Evolutionary conservation across 2,329 filamentous ascomycete genomes (phyloP).

Genomic region (Pseudogymnoascus sp.): DNA sequence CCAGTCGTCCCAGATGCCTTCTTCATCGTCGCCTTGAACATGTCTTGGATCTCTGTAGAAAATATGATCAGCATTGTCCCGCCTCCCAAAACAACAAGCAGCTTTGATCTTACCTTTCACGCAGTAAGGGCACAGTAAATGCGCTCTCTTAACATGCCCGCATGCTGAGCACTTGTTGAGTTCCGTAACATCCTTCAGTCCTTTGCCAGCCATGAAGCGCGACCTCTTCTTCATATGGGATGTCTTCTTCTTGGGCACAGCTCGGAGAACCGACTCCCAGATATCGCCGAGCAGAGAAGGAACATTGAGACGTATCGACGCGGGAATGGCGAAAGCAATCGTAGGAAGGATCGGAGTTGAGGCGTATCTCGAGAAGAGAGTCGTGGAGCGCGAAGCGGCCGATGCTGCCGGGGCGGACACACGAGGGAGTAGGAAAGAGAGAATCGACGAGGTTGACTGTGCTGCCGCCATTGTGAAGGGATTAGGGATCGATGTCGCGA

Average conservation of each 20-base stretch:
- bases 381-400: constrained; percentile 39
- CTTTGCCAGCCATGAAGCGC: constrained; percentile 93
- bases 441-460: constrained; percentile 36
- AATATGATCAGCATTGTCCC: constrained; percentile 18
- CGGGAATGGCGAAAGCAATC: constrained; percentile 53
- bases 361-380: constrained; percentile 41
- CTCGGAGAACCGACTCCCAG: constrained; percentile 87
- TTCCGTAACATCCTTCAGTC: constrained; percentile 79
- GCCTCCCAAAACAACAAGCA: not conserved
- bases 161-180: constrained; percentile 87
- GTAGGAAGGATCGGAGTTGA: constrained; percentile 46
- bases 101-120: constrained; percentile 61
- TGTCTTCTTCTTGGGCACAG: constrained; percentile 98
- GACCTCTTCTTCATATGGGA: constrained; percentile 93
- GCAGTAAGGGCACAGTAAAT: constrained; percentile 83
- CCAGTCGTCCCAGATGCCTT: constrained; percentile 10
- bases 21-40: constrained; percentile 23
- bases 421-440: constrained; percentile 51
- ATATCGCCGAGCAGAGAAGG: constrained; percentile 70
- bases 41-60: constrained; percentile 27
- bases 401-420: constrained; percentile 40
- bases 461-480: constrained; percentile 40
- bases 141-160: constrained; percentile 79
- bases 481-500: not conserved
- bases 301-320: constrained; percentile 53